Base-by-base conservation (phyloP, 495 filamentous ascomycete species). In the Neurospora pannonica region DNA sequence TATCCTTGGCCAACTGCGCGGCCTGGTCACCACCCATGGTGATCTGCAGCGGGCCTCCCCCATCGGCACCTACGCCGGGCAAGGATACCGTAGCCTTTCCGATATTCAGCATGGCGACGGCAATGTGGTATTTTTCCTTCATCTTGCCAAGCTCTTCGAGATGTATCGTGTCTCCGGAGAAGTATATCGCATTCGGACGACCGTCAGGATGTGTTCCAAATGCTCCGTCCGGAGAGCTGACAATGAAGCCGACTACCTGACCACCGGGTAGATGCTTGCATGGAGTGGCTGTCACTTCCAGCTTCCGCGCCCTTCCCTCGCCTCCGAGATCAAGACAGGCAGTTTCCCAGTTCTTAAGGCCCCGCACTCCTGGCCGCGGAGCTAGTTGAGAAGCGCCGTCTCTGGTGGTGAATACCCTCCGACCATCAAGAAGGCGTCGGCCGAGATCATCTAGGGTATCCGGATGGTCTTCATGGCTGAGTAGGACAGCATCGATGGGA, bases 81-180 rank as follows among this genome's bases (percentile, higher is more conserved):
- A 80, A 70, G 28, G 75, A 69, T 0, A 77, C 82, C 19, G 74
- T 46, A 10, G 79, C 84, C 24, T 78, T 79, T 48, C 84, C 84
- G 11, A 83, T 76, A 72, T 85, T 85, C 38, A 85, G 74, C 34
- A 85, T 73, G 15, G 82, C 84, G 24, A 82, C 75, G 4, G 79
- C 78, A 24, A 85, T 75, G 70, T 84, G 82, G 73, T 76, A 85
- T 10, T 43, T 38, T 15, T 79, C 77, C 28, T 75, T 72, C 70
- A 85, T 80, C 71, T 78, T 71, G 13, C 74, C 72, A 21, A 88
- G 74, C 71, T 87, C 86, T 1, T 82, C 78, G 19, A 88, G 77
- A 73, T 88, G 87, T 1, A 89, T 81, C 0, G 87, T 89, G 71
- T 89, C 88, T 2, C 87, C 87, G 1, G 86, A 84, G 78, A 89